Evolutionary conservation across 768 basidiomycete genomes (phyloP).

Genomic region (Macrolepiota fuliginosa): DNA sequence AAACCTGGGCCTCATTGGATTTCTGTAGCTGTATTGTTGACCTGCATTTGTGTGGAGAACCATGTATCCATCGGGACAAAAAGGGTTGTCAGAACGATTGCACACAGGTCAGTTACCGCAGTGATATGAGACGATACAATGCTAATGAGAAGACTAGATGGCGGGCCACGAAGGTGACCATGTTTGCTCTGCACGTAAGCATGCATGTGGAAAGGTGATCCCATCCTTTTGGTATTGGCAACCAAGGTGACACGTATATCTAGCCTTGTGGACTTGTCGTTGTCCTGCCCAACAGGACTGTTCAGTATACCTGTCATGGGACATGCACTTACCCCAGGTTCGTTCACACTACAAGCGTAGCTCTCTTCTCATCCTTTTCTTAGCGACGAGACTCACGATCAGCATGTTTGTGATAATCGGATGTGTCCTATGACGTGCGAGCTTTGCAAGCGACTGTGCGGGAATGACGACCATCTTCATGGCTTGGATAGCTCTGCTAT

Average conservation of each 20-base stretch:
- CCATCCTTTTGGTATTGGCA: background rate
- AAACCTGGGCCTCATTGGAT: background rate
- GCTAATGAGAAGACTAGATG: slow-evolving; percentile 29
- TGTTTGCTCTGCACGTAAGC: slow-evolving; percentile 48
- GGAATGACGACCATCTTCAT: slow-evolving; percentile 48
- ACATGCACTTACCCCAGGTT: slow-evolving; percentile 43
- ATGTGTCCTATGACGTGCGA: slow-evolving; percentile 54
- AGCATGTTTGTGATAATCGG: slow-evolving; percentile 49
- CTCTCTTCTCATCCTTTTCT: background rate
- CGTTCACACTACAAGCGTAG: background rate
- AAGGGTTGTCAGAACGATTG: slow-evolving; percentile 53
- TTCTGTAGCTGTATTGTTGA: slow-evolving; percentile 47
- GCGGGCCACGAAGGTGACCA: slow-evolving; percentile 49
- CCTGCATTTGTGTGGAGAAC: slow-evolving; percentile 51
- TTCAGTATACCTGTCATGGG: slow-evolving; percentile 36
- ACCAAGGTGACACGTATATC: background rate
- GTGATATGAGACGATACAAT: background rate
- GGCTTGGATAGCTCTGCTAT: slow-evolving; percentile 34
- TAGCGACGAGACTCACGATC: slow-evolving; percentile 43
- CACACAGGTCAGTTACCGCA: slow-evolving; percentile 38
- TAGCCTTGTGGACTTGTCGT: slow-evolving; percentile 41
- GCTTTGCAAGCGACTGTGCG: slow-evolving; percentile 54
- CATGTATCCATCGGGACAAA: slow-evolving; percentile 43
- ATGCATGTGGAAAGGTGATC: slow-evolving; percentile 54
- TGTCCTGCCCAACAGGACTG: slow-evolving; percentile 21